phyloP scores from a whole-genome alignment of 768 basidiomycete species.

The Kwoniella sp. region DNA sequence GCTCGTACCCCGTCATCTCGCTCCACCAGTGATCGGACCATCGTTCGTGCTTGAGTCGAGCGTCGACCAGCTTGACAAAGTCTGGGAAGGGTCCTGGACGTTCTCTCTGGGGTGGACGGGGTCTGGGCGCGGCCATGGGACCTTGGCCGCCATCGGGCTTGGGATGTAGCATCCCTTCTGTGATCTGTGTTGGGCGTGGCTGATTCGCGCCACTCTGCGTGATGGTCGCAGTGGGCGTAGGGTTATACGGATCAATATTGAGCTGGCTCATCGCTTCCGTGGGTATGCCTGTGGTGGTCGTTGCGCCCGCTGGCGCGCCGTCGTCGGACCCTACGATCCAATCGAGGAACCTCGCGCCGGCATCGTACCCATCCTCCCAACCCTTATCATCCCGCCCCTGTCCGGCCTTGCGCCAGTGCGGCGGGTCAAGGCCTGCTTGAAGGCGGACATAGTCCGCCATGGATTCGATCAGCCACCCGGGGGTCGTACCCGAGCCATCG shows the following conservation, averaged over 20 bases:
- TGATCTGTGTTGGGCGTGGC: background rate
- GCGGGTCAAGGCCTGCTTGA: slow-evolving; percentile 21
- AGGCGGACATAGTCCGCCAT: slow-evolving; percentile 39
- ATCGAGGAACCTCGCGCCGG: slow-evolving; percentile 31
- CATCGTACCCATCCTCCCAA: slow-evolving; percentile 39
- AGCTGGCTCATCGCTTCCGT: too few relatives aligned
- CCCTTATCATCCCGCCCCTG: slow-evolving; percentile 28
- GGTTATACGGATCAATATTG: too few relatives aligned
- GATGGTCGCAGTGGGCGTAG: background rate
- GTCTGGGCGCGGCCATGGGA: too few relatives aligned
- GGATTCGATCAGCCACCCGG: slow-evolving; percentile 37
- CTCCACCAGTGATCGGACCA: slow-evolving; percentile 33
- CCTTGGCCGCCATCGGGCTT: background rate
- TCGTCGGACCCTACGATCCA: too few relatives aligned
- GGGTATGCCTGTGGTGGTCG: too few relatives aligned
- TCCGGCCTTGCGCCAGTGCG: slow-evolving; percentile 35
- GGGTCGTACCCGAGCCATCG: slow-evolving; percentile 29
- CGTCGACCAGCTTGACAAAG: slow-evolving; percentile 24
- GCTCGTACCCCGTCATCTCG: slow-evolving; percentile 27
- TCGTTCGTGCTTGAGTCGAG: slow-evolving; percentile 21
- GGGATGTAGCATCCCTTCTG: background rate
- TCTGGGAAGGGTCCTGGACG: slow-evolving; percentile 26
- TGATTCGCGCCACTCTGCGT: background rate
- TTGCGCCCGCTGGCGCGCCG: too few relatives aligned
- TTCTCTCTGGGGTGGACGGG: background rate